Evolutionary conservation across 176 grass and related monocot genomes (phyloP), one percentile per base, ranked within the genome.

Genomic region (Raddia distichophylla): DNA sequence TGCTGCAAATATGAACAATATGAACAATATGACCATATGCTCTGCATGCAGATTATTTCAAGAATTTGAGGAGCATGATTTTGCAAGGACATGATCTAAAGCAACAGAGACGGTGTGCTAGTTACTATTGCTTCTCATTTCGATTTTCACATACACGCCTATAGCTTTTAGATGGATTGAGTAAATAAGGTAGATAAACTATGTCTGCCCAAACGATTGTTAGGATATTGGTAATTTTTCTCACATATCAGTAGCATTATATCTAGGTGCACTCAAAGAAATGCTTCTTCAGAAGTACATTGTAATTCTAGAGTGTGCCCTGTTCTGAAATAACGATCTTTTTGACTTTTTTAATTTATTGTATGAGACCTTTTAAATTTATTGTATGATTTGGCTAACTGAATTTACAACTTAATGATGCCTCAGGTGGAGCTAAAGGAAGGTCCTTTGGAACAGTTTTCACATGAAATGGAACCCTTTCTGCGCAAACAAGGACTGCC

Each of bases 391-490:
- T 15, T 69, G 17, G 40, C 48, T 63, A 40, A 40, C 2, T 18
- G 55, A 52, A 15, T 80, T 40, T 56, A 45, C 1, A 80, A 65
- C 15, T 37, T 65, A 43, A 6, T 37, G 8, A 16, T 79, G 35
- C 69, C 35, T 49, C 69, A 99, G 96, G 89, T 99, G 22, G 93
- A 91, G 64, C 85, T 99, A 79, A 95, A 99, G 89, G 89, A 93
- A 93, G 96, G 96, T 5, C 96, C 93, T 67, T 75, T 99, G 55
- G 93, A 99, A 55, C 85, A 99, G 63, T 99, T 99, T 81, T 86
- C 89, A 9, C 96, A 95, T 90, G 96, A 99, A 82, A 99, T 95
- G 96, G 93, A 99, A 35, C 93, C 96, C 10, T 95, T 91, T 74
- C 73, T 99, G 50, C 85, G 87, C 40, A 95, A 95, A 63, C 96